phyloP scores from a whole-genome alignment of 1,284 basidiomycete species.

The Pseudozyma tsukubaensis region DNA sequence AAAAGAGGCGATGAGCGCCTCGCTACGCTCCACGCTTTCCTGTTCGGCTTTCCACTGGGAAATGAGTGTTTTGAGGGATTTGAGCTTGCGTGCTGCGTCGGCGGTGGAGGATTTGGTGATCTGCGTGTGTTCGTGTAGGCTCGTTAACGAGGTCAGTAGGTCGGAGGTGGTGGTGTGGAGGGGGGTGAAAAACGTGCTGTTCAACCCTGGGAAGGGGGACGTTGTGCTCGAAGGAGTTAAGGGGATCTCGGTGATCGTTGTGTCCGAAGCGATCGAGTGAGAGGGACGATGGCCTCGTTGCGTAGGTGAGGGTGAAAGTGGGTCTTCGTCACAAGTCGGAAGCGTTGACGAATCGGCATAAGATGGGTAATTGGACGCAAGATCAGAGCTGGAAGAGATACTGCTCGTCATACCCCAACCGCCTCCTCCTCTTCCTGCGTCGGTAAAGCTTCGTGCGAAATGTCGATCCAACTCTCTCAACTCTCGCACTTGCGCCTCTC shows the following conservation, averaged over 20 bases:
- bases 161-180: slow-evolving; percentile 27
- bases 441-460: neutral
- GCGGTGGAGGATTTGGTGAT: slow-evolving; percentile 30
- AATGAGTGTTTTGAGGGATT: slow-evolving; percentile 30
- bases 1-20: slow-evolving; percentile 19
- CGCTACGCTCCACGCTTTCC: slow-evolving; percentile 31
- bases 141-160: slow-evolving; percentile 17
- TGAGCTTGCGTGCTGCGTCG: slow-evolving; percentile 43
- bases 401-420: neutral
- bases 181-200: slow-evolving; percentile 7
- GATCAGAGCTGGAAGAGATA: neutral
- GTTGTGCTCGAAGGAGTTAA: too few species aligned
- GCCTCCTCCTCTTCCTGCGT: neutral
- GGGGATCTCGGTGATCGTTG: slow-evolving; percentile 9
- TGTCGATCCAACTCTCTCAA: slow-evolving; percentile 37
- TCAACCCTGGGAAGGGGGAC: neutral
- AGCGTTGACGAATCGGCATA: too few species aligned
- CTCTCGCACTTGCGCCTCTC: slow-evolving; percentile 51
- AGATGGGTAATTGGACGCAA: neutral
- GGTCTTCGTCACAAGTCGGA: neutral
- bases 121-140: slow-evolving; percentile 52
- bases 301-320: neutral
- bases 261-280: neutral
- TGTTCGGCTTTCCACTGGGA: slow-evolving; percentile 37
- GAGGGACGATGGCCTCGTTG: neutral